Conservation (phyloP, 208 protist genomes). For the Angomonas deanei region DNA sequence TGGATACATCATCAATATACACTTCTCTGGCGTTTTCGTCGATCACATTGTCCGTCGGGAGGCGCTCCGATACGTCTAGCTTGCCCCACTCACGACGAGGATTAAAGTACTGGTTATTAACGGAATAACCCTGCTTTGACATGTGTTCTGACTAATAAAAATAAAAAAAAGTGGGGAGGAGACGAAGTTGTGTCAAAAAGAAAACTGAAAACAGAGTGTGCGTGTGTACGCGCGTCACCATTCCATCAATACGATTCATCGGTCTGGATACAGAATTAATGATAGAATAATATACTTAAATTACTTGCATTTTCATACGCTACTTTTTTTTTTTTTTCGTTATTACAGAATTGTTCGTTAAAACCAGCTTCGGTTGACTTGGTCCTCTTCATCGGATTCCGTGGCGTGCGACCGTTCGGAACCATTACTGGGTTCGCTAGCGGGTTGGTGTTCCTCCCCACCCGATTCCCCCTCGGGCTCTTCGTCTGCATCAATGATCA, state of each 20-base stretch:
- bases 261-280: too few species aligned
- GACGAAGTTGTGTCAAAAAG: not conserved
- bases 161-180: not conserved
- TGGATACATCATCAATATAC: not conserved
- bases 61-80: not conserved
- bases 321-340: not conserved
- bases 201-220: not conserved
- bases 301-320: too few species aligned
- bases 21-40: not conserved
- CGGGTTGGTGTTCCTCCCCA: not conserved
- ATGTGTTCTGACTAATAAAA: not conserved
- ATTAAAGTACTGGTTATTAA: too few species aligned
- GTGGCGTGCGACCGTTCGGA: too few species aligned
- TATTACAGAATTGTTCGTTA: not conserved
- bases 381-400: not conserved
- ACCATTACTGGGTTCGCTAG: too few species aligned
- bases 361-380: not conserved
- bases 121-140: too few species aligned
- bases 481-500: conserved; percentile 11
- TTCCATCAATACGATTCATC: too few species aligned
- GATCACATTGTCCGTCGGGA: not conserved
- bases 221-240: not conserved
- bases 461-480: not conserved
- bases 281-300: too few species aligned
- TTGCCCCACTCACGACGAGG: not conserved